Evolutionary conservation across 768 basidiomycete species (phyloP), one percentile per base, ranked within the genome.

Genomic region (Trametes cinnabarina): DNA sequence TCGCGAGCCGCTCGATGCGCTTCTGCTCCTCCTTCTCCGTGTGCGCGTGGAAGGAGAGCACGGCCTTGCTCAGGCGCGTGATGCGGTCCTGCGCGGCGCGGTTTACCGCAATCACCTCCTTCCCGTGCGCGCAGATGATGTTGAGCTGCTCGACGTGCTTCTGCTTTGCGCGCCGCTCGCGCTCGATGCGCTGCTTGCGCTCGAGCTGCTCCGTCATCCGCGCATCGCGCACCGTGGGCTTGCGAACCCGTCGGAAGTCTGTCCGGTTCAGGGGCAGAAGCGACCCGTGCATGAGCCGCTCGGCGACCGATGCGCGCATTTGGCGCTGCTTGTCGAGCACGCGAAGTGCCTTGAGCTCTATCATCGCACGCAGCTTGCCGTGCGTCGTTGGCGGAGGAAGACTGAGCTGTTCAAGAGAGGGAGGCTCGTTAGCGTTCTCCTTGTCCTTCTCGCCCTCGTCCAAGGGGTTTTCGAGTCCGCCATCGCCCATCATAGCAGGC

Each of bases 21-120:
- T 94, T 94, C 82, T 95, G 92, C 72, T 99, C 97, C 73, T 98
- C 96, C 78, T 93, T 95, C 77, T 99, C 97, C 1, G 94, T 94
- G 62, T 87, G 85, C 15, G 77, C 78, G 71, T 99, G 97, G 79
- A 95, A 92, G 55, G 76, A 83, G 63, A 90, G 74, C 7, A 99
- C 88, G 1, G 89, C 81, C 60, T 86, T 85, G 48, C 92, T 89
- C 20, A 99, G 79, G 50, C 79, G 75, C 2, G 61, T 47, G 61
- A 80, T 75, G 56, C 89, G 87, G 23, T 81, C 77, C 25, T 90
- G 78, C 15, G 88, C 82, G 9, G 68, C 65, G 22, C 77, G 72
- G 67, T 88, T 88, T 28, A 78, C 83, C n/a, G 76, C 77, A 35
- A 87, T 72, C 47, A 98, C 78, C 28, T 90, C 86, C 53, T 79